These are phyloP conservation scores for Silene coronaria DNA, from an alignment of 179 eudicot genomes.

Conservation along the genomic window DNA sequence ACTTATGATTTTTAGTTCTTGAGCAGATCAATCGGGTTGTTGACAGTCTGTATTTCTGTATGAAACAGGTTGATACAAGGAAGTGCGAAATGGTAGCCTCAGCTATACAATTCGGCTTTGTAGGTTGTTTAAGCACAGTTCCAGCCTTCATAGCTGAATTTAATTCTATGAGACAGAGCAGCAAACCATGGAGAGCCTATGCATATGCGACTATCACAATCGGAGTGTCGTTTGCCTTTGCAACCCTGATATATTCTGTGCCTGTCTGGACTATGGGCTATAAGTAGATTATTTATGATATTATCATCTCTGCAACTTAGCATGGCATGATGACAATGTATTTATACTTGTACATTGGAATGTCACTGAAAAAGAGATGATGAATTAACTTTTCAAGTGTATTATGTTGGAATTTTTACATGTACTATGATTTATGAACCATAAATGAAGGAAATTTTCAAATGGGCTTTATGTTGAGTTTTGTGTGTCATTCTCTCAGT, in stretches of 20 bases:
- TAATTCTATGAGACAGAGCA: slow-evolving; percentile 56
- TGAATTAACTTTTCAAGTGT: too few relatives aligned
- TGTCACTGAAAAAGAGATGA: too few relatives aligned
- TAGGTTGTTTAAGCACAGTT: slow-evolving; percentile 83
- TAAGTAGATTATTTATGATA: slow-evolving; percentile 8
- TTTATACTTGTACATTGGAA: neutral
- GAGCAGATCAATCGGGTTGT: too few relatives aligned
- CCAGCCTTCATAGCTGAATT: slow-evolving; percentile 80
- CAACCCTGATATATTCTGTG: slow-evolving; percentile 50
- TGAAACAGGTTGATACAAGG: slow-evolving; percentile 44
- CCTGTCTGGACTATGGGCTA: slow-evolving; percentile 41
- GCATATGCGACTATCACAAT: slow-evolving; percentile 58
- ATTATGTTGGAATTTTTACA: too few relatives aligned
- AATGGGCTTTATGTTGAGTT: too few relatives aligned
- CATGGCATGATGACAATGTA: slow-evolving; percentile 15
- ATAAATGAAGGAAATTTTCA: too few relatives aligned
- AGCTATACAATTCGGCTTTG: slow-evolving; percentile 64
- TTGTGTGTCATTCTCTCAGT: too few relatives aligned
- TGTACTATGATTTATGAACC: too few relatives aligned
- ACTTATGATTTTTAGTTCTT: too few relatives aligned
- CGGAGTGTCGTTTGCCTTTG: slow-evolving; percentile 43
- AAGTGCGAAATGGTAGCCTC: slow-evolving; percentile 44
- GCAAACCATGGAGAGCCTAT: slow-evolving; percentile 61
- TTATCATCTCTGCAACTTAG: neutral
- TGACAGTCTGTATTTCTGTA: neutral